Base-by-base conservation (phyloP, 2,329 filamentous ascomycete genomes). In the Aspergillus sergii region DNA sequence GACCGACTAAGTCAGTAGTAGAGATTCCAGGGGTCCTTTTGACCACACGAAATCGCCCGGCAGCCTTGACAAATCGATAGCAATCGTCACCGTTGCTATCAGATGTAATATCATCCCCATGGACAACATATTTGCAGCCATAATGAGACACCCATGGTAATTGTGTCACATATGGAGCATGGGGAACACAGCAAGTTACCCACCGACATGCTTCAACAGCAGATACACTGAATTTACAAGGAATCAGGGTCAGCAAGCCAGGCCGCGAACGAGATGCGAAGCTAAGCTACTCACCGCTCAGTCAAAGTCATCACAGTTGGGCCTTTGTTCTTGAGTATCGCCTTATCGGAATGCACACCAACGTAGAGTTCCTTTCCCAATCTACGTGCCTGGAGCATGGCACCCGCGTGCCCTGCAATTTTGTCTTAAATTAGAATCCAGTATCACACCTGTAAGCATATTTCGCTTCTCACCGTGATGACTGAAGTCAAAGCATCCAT, bases 401-500 rank as follows among this genome's bases (percentile, higher is more conserved):
- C 95, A 64, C 95, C 95, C 6, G 95, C 95, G 82, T 99, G 95
- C 72, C 95, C 92, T 94, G 72, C 58, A 61, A 6, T 26, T 23
- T 59, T 62, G 53, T 62, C 50, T 57, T 39, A 45, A 51, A 60
- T 64, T 59, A 60, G 57, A 58, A 50, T 30, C 28, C 41, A 58
- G 59, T 34, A 48, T 36, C 39, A 28, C 28, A 43, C 58, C 57
- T 28, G 43, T 58, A 50, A 28, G 48, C 26, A 19, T 43, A 30
- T 21, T 16, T 32, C 28, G 57, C 43, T 50, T 51, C 81, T 69
- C 79, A 93, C 92, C 95, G 78, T 98, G 95, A 78, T 99, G 95
- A 81, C 94, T 96, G 81, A 99, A 99, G 83, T 99, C 95, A 82
- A 97, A 99, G 84, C 95, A 99, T 66, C 95, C 95, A 78, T 99